Evolutionary conservation across 306 rosid species (phyloP).

Genomic region (Crataegus laevigata): DNA sequence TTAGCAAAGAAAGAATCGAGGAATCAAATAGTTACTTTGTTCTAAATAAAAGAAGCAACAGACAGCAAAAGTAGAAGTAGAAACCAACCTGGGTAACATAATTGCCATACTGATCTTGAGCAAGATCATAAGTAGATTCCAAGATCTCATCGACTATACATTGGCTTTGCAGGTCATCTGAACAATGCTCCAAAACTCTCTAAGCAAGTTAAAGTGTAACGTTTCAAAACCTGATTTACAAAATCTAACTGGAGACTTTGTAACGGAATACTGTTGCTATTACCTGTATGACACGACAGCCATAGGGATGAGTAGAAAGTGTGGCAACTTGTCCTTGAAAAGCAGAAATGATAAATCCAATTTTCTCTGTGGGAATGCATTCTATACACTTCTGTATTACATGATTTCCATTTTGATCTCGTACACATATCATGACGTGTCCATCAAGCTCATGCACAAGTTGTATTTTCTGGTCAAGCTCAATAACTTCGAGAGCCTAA

Average conservation of each 20-base stretch:
- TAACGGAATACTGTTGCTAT: background rate
- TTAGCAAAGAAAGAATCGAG: background rate
- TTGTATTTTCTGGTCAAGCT: conserved; percentile 43
- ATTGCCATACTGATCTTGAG: conserved; percentile 70
- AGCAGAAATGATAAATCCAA: conserved; percentile 48
- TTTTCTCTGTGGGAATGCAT: conserved; percentile 45
- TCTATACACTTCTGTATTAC: conserved; percentile 72
- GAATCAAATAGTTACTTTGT: background rate
- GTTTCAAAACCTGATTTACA: conserved; percentile 1
- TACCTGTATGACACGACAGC: conserved; percentile 77
- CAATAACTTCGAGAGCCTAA: conserved; percentile 63
- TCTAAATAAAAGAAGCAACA: background rate
- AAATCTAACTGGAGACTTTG: background rate
- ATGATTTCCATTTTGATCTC: conserved; percentile 71
- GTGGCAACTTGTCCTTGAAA: conserved; percentile 40
- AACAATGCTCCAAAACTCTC: conserved; percentile 71
- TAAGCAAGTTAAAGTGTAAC: conserved; percentile 12
- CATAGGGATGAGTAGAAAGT: conserved; percentile 66
- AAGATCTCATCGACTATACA: conserved; percentile 52
- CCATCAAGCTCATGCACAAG: conserved; percentile 65
- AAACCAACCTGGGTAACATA: conserved; percentile 62
- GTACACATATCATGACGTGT: conserved; percentile 59
- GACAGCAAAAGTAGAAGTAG: background rate
- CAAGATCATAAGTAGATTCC: conserved; percentile 47
- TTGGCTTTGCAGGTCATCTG: conserved; percentile 40